Percentiles rank a stretch among this genome's conserved stretches.
These are phyloP conservation scores for Ramaria sp. DNA, from an alignment of 768 basidiomycete genomes.

Conservation along the genomic window DNA sequence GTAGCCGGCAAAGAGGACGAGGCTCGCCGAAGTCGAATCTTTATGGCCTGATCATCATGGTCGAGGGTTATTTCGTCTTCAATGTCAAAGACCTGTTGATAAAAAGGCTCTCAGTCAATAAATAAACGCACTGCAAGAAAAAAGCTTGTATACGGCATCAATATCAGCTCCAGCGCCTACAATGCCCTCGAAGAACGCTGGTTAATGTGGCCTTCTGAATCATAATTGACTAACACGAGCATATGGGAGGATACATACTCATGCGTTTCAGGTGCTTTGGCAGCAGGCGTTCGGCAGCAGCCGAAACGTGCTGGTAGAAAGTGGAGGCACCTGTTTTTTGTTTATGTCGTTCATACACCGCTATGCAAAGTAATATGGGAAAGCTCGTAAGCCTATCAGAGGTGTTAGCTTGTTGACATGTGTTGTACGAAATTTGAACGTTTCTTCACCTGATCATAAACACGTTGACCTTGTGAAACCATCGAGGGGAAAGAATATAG, in stretches of 20 bases:
- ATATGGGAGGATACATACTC: slow-evolving; percentile 35
- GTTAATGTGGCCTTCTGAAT: neutral
- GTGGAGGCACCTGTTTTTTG: slow-evolving; percentile 52
- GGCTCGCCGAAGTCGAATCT: slow-evolving; percentile 12
- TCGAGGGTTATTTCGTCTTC: slow-evolving; percentile 42
- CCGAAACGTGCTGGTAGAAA: slow-evolving; percentile 63
- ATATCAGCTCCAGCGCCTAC: slow-evolving; percentile 68
- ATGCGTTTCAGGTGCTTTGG: slow-evolving; percentile 67
- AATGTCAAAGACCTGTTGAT: slow-evolving; percentile 61
- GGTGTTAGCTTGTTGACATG: neutral
- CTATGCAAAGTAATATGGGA: slow-evolving; percentile 70
- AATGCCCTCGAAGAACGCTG: slow-evolving; percentile 66
- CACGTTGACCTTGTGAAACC: slow-evolving; percentile 96
- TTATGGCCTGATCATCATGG: slow-evolving; percentile 9
- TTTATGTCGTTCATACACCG: slow-evolving; percentile 78
- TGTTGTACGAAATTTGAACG: neutral
- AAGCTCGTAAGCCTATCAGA: slow-evolving; percentile 60
- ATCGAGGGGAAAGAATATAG: slow-evolving; percentile 80
- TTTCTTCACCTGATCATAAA: slow-evolving; percentile 63
- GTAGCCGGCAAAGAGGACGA: slow-evolving; percentile 21
- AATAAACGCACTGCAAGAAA: neutral
- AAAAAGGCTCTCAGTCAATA: neutral
- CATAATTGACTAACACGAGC: neutral
- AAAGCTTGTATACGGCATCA: slow-evolving; percentile 38
- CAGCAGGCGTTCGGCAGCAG: slow-evolving; percentile 57